Evolutionary conservation across 805 yeast genomes (phyloP), one percentile per base, ranked within the genome.

Genomic region (Barnettozyma pratensis): DNA sequence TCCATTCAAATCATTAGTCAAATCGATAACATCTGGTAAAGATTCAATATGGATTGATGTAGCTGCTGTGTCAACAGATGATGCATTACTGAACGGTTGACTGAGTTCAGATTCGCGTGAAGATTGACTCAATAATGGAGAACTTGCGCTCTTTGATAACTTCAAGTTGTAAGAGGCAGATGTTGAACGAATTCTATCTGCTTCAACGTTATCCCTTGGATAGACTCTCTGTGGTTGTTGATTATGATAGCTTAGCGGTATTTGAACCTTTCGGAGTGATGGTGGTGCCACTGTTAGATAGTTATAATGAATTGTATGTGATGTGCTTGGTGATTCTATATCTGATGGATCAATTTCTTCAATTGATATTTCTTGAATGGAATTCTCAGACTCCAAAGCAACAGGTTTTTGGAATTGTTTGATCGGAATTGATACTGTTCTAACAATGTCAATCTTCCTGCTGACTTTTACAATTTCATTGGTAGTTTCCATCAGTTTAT

Each of bases 71-170:
- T 34, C 42, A 0, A 46, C 43, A 14, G 54, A 40, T 2, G 56
- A 52, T 10, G 48, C 43, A 4, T 41, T 42, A 14, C 60, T 54
- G 45, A 58, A 60, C 11, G 54, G 55, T 36, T 55, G 59, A 56
- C 62, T 58, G 6, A 57, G 12, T 32, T 50, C 60, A 10, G 64
- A 55, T 11, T 57, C 58, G 37, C 60, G 52, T 32, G 62, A 59
- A 6, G 62, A 55, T 10, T 59, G 59, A 37, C 61, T 56, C 28
- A 51, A 7, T 12, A 50, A 9, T 39, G 59, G 59, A 2, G 62
- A 54, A 0, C 25, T 28, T 19, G 41, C 39, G 10, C 34, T 41
- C 9, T 45, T 41, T 7, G 29, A 41, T 12, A 49, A 30, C 25
- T 27, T 40, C n/a, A 41, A 41, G 6, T 32, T 32, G 14, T 45